Base-by-base conservation (phyloP, 306 rosid genomes). In the Pterocarpus santalinus region DNA sequence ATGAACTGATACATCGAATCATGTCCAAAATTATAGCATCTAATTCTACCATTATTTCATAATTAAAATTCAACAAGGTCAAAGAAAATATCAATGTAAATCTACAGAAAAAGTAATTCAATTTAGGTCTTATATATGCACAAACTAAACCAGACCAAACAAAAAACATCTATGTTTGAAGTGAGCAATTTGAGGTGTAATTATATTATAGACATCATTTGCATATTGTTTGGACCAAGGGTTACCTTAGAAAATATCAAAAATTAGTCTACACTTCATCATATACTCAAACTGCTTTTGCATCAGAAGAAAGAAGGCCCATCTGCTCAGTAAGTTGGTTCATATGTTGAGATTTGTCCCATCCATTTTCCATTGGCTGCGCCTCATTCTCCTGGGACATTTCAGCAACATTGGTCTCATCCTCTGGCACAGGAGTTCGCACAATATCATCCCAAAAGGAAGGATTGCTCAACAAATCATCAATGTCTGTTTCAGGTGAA, bases 301-400 rank as follows among this genome's bases (percentile, higher is more conserved):
- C 52, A 17, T 93, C 91, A 44, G 97, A 90, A 64, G 87, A 47
- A 49, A 93, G 96, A 84, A 67, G 89, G 36, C 85, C 96, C 97
- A 91, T 93, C 84, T 93, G 89, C 83, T 89, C 92, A 0, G 94
- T 88, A 77, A 91, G 97, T 41, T 79, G 85, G 72, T 93, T 92
- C 92, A 93, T 52, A 61, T 85, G 71, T 81, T 86, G 89, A 69
- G 80, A 32, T 75, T 85, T 91, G 66, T 74, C 81, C 87, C 89
- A 89, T 76, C 88, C 89, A 75, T 91, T 84, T 82, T 87, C 91
- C 49, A 35, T 75, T 4, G 77, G 83, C 81, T 84, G 87, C 83
- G 30, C 75, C 49, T 90, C 96, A 69, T 80, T 86, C 43, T 51
- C 85, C 51, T 61, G 61, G 9, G 80, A 69, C 8, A 64, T 86